Percentiles rank a stretch among this genome's conserved stretches.
phyloP scores from a whole-genome alignment of 768 basidiomycete species.

The Crassisporium funariophilum region DNA sequence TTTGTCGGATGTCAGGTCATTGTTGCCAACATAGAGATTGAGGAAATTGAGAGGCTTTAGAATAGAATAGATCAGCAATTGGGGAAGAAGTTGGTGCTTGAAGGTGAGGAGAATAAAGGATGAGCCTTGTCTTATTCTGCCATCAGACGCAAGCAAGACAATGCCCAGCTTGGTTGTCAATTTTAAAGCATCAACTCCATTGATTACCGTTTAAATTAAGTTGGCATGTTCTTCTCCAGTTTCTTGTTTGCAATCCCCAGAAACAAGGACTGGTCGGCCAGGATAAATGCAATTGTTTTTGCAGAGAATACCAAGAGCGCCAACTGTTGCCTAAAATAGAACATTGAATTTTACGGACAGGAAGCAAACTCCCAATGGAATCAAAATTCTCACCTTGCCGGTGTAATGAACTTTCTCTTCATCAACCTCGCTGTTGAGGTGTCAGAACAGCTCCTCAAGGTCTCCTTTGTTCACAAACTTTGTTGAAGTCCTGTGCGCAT shows the following conservation, averaged over 20 bases:
- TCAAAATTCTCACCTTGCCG: slow-evolving; percentile 16
- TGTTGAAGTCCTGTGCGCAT: slow-evolving; percentile 11
- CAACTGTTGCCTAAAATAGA: slow-evolving; percentile 28
- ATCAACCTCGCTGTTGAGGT: too few species aligned
- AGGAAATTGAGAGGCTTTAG: slow-evolving; percentile 22
- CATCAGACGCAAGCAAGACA: slow-evolving; percentile 25
- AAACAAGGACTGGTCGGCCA: slow-evolving; percentile 26
- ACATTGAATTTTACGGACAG: not conserved
- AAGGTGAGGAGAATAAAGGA: slow-evolving; percentile 23
- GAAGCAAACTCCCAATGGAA: not conserved
- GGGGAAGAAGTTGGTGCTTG: slow-evolving; percentile 2
- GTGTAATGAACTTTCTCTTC: slow-evolving; percentile 19
- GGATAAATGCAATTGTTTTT: slow-evolving; percentile 25
- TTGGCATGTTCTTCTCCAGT: slow-evolving; percentile 21
- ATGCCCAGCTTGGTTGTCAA: slow-evolving; percentile 16
- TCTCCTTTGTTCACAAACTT: slow-evolving; percentile 21
- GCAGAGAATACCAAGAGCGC: slow-evolving; percentile 27
- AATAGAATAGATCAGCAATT: slow-evolving; percentile 21
- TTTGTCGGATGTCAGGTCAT: slow-evolving; percentile 34
- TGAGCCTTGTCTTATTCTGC: slow-evolving; percentile 22
- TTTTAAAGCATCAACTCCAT: slow-evolving; percentile 12
- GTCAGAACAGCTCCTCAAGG: slow-evolving; percentile 23
- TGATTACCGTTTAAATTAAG: slow-evolving; percentile 14
- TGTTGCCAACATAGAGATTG: slow-evolving; percentile 26
- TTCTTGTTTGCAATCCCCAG: slow-evolving; percentile 32